phyloP scores from a whole-genome alignment of 1,139 yeast genomes.

The Kodamaea arcana region DNA sequence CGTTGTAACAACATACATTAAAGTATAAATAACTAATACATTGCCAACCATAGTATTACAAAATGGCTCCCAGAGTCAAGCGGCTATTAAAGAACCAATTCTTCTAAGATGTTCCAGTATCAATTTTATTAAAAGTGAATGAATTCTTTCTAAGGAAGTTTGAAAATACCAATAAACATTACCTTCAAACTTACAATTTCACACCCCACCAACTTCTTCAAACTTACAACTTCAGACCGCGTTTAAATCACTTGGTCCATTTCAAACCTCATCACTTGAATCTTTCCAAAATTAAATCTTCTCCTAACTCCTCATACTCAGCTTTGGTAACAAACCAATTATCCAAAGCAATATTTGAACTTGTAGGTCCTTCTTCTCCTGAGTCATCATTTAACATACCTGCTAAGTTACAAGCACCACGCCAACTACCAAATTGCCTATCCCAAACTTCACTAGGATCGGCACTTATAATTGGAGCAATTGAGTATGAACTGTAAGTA shows the following conservation, averaged over 20 bases:
- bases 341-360: conserved; percentile 42
- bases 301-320: conserved; percentile 60
- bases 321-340: conserved; percentile 53
- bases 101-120: too few relatives aligned
- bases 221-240: not conserved
- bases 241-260: too few relatives aligned
- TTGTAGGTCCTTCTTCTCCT: conserved; percentile 38
- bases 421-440: conserved; percentile 57
- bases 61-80: too few relatives aligned
- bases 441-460: conserved; percentile 40
- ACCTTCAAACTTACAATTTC: too few relatives aligned
- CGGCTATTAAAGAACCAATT: too few relatives aligned
- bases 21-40: too few relatives aligned
- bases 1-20: too few relatives aligned
- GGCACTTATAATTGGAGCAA: conserved; percentile 18
- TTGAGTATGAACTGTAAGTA: conserved; percentile 32
- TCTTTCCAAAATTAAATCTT: conserved; percentile 51
- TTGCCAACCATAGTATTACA: too few relatives aligned
- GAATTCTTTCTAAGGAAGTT: too few relatives aligned
- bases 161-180: too few relatives aligned
- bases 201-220: not conserved
- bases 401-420: conserved; percentile 64
- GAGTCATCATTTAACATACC: conserved; percentile 42
- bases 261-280: conserved; percentile 36
- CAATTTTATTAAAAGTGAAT: too few relatives aligned